Evolutionary conservation across 164 flowering plant species (phyloP), one percentile per base, ranked within the genome.

Genomic region (Vitis rupestris): DNA sequence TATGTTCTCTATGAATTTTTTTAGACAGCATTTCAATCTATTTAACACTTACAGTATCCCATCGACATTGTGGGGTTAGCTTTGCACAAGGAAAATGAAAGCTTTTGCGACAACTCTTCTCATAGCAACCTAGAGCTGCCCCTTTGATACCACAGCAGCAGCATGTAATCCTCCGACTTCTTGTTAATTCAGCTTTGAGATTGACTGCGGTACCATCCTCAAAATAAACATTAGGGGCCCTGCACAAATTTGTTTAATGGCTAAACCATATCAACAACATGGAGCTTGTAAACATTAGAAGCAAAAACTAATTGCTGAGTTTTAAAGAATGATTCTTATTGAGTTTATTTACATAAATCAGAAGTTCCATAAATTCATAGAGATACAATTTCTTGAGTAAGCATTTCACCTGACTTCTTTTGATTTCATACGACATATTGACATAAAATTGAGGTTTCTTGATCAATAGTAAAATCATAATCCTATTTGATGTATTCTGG

Each of bases 211-310:
- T 81, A 53, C 88, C 91, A 70, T 81, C 83, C 52, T 89, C 85
- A 76, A 93, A 93, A 52, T 88, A 96, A 13, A 92, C 97, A 81
- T 96, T 90, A 13, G 99, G 99, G 1, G 99, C 97, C 99, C 98
- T 96, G 86, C 81, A 85, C 14, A 71, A 61, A 51, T 67, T 55
- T 55, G 16, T 10, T 14, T 13, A 52, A 11, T 30, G 50, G 17
- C 8, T 53, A 8, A 37, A 62, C 27, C 10, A 44, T 61, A 63
- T 63, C 27, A 23, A 27, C 48, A n/a, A 9, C 16, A 14, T 53
- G 7, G 1, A 53, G 4, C n/a, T 47, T 47, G 13, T 16, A 63
- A 47, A 49, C n/a, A 27, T 16, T 31, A 12, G 51, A 16, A 63
- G 9, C 53, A 51, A 47, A 48, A 37, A 37, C 44, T 37, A 37